A percentile compares a stretch with the other conserved stretches of the same genome.
Evolutionary conservation across 164 flowering plant genomes (phyloP).

Genomic region (Vitis labrusca): DNA sequence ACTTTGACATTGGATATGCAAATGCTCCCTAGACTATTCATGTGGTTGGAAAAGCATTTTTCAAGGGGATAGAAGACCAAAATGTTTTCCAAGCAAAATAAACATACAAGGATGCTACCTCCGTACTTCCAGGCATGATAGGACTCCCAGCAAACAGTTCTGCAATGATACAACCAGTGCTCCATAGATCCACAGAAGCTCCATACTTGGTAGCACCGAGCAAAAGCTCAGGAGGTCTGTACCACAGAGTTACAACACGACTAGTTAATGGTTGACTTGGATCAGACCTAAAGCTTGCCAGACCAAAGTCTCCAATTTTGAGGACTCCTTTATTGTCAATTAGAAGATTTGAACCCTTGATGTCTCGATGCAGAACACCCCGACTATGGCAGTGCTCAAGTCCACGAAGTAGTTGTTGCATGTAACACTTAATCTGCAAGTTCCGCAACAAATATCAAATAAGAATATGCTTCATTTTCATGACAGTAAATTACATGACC

Average conservation of each 20-base stretch:
- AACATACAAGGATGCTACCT: constrained; percentile 28
- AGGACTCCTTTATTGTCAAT: constrained; percentile 51
- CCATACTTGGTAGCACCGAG: constrained; percentile 64
- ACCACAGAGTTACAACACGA: constrained; percentile 71
- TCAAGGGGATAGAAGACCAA: no score
- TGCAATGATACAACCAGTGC: constrained; percentile 58
- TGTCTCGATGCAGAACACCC: constrained; percentile 63
- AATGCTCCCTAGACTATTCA: no score
- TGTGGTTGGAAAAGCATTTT: no score
- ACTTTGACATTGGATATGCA: no score
- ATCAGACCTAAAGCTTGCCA: constrained; percentile 43
- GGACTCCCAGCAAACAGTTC: constrained; percentile 59
- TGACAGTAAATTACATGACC: neutral
- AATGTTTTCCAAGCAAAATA: no score
- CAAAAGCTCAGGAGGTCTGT: constrained; percentile 69
- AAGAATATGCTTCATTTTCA: neutral
- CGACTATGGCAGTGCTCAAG: constrained; percentile 61
- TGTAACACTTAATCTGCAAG: constrained; percentile 61
- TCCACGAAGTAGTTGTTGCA: constrained; percentile 54
- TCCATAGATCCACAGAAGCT: constrained; percentile 58
- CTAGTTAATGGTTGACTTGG: constrained; percentile 54
- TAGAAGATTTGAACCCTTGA: constrained; percentile 64
- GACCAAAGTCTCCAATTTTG: constrained; percentile 63
- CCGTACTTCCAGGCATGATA: constrained; percentile 76
- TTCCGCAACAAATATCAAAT: neutral